Conservation (phyloP, 2,329 filamentous ascomycete genomes). For the Stachybotrys echinatus region DNA sequence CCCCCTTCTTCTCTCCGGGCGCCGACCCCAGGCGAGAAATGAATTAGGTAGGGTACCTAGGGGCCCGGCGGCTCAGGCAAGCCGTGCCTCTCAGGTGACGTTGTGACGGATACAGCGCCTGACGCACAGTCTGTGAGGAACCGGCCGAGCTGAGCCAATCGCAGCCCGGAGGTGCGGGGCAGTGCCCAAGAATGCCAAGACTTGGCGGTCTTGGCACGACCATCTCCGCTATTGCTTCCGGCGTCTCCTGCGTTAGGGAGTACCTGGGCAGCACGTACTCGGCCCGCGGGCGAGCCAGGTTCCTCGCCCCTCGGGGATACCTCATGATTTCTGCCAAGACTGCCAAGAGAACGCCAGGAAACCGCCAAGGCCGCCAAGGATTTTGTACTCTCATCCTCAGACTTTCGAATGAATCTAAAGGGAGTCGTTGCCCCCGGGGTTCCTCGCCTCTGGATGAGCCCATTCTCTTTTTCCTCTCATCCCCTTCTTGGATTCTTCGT, state of each 20-base stretch:
- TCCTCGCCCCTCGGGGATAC: conserved; percentile 11
- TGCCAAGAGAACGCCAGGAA: conserved; percentile 22
- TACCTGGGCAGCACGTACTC: conserved; percentile 2
- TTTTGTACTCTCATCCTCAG: conserved; percentile 28
- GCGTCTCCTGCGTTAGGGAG: conserved; percentile 9
- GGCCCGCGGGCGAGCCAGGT: background rate
- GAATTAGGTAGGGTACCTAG: too few species aligned
- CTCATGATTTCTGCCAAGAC: conserved; percentile 17
- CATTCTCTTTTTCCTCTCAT: conserved; percentile 5
- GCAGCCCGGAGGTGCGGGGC: conserved; percentile 21
- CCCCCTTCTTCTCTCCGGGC: too few species aligned
- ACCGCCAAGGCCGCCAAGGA: conserved; percentile 27
- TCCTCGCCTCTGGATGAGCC: background rate
- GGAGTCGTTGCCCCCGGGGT: conserved; percentile 24
- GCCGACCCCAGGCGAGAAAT: too few species aligned
- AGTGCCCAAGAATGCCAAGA: conserved; percentile 33
- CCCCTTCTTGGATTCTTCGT: background rate
- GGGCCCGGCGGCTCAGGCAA: background rate
- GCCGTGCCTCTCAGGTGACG: conserved; percentile 1
- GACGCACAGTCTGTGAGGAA: background rate
- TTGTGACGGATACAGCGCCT: conserved; percentile 1
- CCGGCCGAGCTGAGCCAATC: conserved; percentile 20
- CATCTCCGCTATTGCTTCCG: conserved; percentile 17
- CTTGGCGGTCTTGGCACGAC: conserved; percentile 30
- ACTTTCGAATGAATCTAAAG: conserved; percentile 28